These are phyloP conservation scores for Canavalia gladiata DNA, from an alignment of 306 rosid genomes.

Conservation along the genomic window DNA sequence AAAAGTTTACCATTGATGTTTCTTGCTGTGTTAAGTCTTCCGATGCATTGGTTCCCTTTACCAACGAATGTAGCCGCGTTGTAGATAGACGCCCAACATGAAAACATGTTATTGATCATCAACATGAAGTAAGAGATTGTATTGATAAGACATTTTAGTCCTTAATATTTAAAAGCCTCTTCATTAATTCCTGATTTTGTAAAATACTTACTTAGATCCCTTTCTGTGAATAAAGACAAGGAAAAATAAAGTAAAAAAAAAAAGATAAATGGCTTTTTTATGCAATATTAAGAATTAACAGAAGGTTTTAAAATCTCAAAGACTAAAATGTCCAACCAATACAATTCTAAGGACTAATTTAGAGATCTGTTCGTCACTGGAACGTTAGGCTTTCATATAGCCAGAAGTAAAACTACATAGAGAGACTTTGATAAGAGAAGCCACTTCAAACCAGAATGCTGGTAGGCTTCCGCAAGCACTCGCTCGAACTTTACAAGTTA, in stretches of 20 bases:
- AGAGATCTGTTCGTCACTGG: no score
- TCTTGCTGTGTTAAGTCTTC: not conserved
- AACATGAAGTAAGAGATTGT: not conserved
- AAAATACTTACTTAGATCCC: no score
- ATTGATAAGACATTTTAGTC: no score
- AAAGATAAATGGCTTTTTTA: no score
- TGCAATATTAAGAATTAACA: no score
- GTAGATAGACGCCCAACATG: not conserved
- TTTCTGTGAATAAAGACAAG: no score
- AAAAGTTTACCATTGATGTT: not conserved
- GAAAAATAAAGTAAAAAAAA: no score
- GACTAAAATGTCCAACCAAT: no score
- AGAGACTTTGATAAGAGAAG: not conserved
- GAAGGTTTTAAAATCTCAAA: no score
- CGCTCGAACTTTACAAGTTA: not conserved
- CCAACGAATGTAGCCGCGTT: not conserved
- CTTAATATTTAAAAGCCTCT: no score
- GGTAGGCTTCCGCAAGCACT: not conserved
- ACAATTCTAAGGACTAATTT: no score
- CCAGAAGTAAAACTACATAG: not conserved
- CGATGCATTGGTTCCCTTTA: not conserved
- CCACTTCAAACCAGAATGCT: not conserved
- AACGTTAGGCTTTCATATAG: not conserved
- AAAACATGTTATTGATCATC: not conserved
- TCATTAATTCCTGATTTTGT: no score